Evolutionary conservation across 495 filamentous ascomycete species (phyloP), one percentile per base, ranked within the genome.

Genomic region (Aspergillus homomorphus): DNA sequence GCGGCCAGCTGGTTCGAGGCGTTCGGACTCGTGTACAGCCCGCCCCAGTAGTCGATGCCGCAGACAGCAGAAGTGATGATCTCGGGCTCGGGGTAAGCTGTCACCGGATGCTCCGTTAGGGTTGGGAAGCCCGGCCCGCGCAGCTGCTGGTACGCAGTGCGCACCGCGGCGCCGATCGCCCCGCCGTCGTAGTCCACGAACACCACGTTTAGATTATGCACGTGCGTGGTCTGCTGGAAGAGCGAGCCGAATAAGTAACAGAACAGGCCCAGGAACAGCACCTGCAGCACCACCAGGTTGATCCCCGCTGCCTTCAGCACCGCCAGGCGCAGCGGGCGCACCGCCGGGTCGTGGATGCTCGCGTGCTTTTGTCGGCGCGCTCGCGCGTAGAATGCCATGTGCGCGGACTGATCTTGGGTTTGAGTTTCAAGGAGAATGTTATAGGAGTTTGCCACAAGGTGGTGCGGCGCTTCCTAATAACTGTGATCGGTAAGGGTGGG

Each of bases 151-250:
- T 82, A 82, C 0, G 78, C 78, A 4, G 48, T 56, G 16, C 72
- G 67, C 9, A 82, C 62, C 0, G 80, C 66, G 4, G 64, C 23
- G 1, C 79, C 79, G 30, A 84, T 66, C 0, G 70, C 62, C 4
- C 79, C 76, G 16, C 70, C 74, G 58, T 81, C 80, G 54, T 82
- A 83, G 61, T 84, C 80, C 18, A 84, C 77, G 30, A 74, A 77
- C 14, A 77, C 59, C 15, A 84, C 62, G 15, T 71, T 71, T 9
- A 82, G 53, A 44, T 76, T 76, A 62, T 80, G 74, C 4, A 65
- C 68, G 42, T 74, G 75, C 0, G 49, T 45, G 2, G 7, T 61
- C 50, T 77, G 69, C 45, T 77, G 73, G 54, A 69, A 82, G 6
- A 81, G 51, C 6, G 76, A 66, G 15, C 79, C 80, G 46, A 77